Base-by-base conservation (phyloP, 2,329 filamentous ascomycete species). In the Fusarium haematococcum region DNA sequence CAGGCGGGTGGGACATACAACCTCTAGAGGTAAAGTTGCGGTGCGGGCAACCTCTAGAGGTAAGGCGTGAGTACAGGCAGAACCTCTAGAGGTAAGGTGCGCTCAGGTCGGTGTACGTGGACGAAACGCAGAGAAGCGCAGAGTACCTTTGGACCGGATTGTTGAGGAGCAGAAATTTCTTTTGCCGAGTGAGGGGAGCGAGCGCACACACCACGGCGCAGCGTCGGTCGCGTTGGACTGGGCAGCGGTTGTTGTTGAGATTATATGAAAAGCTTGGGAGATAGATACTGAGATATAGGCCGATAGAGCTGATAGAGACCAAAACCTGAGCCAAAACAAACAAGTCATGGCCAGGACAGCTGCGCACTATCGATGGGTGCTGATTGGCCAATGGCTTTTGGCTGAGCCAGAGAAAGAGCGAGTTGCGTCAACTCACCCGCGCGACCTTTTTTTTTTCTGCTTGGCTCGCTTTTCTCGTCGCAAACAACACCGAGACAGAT, bases 301-400 rank as follows among this genome's bases (percentile, higher is more conserved):
- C 43, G 43, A 45, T 45, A 45, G 43, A 45, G 45, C 45, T 27
- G 45, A 50, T 50, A 50, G 45, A 50, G 25, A 52, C 70, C 65
- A 43, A 70, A 67, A 67, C 59, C 63, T 54, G 62, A 77, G 70
- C 68, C 73, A 77, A 67, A 68, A 75, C 62, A 71, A 75, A 70
- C 65, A 76, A 75, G 71, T 68, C 74, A 73, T 73, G 62, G 70
- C 63, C 65, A 66, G 71, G 63, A 67, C 68, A 64, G 39, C 68
- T 63, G 60, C 37, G 61, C 73, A 67, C 72, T 81, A 81, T 81
- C 79, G 73, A 72, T 58, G 67, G 57, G 43, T 62, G 70, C 60
- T 80, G 78, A 81, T 81, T 81, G 80, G 80, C 33, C 80, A 81
- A 81, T 81, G 75, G 75, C 67, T 68, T 64, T 58, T 43, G 48